Conservation (phyloP, 148 eudicot species). For the Simmondsia chinensis region DNA sequence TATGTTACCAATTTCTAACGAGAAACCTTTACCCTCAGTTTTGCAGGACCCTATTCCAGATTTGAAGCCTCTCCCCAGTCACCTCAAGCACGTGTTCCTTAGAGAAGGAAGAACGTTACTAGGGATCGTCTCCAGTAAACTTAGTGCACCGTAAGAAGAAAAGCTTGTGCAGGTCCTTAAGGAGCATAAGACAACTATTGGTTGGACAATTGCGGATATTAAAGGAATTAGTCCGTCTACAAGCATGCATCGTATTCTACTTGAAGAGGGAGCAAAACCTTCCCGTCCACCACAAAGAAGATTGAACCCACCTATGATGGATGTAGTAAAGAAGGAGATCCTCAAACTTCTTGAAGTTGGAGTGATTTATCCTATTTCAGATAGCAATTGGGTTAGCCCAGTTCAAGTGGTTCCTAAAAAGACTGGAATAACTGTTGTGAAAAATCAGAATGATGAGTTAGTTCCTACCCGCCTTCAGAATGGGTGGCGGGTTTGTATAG, state of each 20-base stretch:
- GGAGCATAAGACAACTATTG: no score
- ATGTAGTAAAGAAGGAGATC: conserved; percentile 8
- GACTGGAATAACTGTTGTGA: neutral
- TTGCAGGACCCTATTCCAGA: no score
- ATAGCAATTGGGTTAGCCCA: conserved; percentile 7
- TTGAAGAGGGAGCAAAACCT: neutral
- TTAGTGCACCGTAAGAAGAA: no score
- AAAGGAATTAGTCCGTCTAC: no score
- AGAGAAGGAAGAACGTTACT: no score
- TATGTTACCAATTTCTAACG: no score
- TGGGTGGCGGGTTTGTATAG: conserved; percentile 8
- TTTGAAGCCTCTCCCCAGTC: no score
- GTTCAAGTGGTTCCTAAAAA: conserved; percentile 10
- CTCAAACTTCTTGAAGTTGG: conserved; percentile 1
- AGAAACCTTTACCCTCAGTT: no score
- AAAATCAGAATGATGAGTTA: neutral
- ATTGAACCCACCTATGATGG: conserved; percentile 8
- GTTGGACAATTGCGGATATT: no score
- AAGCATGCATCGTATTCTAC: neutral
- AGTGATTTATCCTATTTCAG: conserved; percentile 4
- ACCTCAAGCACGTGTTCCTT: no score
- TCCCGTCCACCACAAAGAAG: neutral
- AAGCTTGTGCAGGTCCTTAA: no score
- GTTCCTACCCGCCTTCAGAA: neutral
- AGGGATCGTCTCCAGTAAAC: no score